Evolutionary conservation across 139 green algal genomes (phyloP).

Genomic region (Raphidocelis subcapitata): DNA sequence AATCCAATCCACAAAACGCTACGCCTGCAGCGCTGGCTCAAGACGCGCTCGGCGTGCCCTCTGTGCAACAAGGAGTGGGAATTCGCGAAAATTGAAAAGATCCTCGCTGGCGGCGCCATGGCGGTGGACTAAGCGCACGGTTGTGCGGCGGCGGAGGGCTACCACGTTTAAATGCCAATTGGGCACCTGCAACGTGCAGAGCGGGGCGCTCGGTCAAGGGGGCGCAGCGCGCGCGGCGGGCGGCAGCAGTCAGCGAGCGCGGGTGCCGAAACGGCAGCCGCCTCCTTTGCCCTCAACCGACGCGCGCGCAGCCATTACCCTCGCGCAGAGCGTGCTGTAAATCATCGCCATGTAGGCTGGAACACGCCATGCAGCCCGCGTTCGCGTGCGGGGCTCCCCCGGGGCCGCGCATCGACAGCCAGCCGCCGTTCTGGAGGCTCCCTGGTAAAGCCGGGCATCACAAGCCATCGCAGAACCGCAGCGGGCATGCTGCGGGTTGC

Average conservation of each 20-base stretch:
- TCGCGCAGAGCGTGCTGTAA: no score
- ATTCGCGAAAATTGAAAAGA: conserved; percentile 90
- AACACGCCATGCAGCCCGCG: no score
- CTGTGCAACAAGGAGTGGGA: conserved; percentile 97
- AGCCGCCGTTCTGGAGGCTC: no score
- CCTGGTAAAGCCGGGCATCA: no score
- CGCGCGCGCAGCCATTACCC: not conserved
- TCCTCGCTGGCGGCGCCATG: conserved; percentile 29
- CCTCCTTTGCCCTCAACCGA: not conserved
- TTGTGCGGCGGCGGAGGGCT: no score
- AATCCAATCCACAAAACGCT: not conserved
- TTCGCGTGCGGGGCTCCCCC: no score
- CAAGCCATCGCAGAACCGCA: no score
- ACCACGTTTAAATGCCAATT: no score
- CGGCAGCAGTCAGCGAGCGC: not conserved
- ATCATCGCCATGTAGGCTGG: no score
- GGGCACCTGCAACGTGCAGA: no score
- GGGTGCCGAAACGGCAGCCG: not conserved
- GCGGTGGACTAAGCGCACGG: not conserved
- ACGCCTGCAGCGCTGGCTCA: conserved; percentile 77
- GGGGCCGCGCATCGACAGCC: no score
- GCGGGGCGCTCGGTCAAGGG: not conserved
- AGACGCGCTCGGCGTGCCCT: conserved; percentile 91
- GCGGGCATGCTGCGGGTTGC: no score
- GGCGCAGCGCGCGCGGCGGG: not conserved